Evolutionary conservation across 495 filamentous ascomycete species (phyloP), one percentile per base, ranked within the genome.

Genomic region (Amorphotheca resinae): DNA sequence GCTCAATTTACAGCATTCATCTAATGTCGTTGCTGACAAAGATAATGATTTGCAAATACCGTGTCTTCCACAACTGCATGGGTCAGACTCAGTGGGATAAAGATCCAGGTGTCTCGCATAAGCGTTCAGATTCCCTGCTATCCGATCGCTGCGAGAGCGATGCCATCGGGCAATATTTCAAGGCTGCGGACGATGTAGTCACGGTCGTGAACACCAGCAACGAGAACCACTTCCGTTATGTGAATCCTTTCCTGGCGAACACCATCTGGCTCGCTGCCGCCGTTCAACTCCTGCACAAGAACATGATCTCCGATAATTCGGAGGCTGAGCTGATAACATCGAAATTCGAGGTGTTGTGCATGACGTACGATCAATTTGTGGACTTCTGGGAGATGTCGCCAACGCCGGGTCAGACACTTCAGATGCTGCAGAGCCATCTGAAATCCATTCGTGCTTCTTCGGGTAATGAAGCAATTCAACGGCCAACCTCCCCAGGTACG

Each of bases 41-140:
- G 30, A 50, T 63, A 42, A 63, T 63, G 59, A 53, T 61, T 14
- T 38, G 60, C 33, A 53, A 57, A 18, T 48, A 59, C 45, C 33
- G 51, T 23, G 47, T 59, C 21, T 60, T 51, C 11, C 28, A 4
- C 8, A 12, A 15, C 4, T 14, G 21, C 8, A 9, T 4, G 0
- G 22, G 31, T 38, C 8, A 25, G 36, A 11, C 16, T n/a, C 22
- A 32, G 25, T 20, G 9, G 7, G 6, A 34, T 16, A n/a, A 17
- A 8, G 6, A 8, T n/a, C 9, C 16, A 11, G 20, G 23, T 1
- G 12, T 1, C 8, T 4, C 33, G 16, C 15, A 18, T 9, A n/a
- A 11, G 8, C 2, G 12, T 14, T 23, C 26, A 34, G 33, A 12
- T 12, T 6, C 7, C 26, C 6, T 30, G 6, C 6, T 7, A 30